Percentiles rank a stretch among this genome's conserved stretches.
phyloP scores from a whole-genome alignment of 352 stramenopile species.

The Globisporangium takayamanum region DNA sequence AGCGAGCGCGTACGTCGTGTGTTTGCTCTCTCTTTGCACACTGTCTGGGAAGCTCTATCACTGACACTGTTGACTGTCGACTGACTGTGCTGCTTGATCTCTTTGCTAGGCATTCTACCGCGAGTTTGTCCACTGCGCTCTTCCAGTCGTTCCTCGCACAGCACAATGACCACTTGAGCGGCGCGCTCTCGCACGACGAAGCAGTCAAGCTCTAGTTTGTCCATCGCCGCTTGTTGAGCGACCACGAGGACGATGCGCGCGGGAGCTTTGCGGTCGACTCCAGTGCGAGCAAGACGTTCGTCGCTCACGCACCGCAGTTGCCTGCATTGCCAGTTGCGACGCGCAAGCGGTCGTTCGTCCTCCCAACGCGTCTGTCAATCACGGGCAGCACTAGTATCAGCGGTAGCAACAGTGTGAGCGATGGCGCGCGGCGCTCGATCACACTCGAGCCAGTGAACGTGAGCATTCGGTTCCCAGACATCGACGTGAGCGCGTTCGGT shows the following conservation, averaged over 20 bases:
- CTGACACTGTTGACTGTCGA: background rate
- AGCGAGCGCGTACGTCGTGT: conserved; percentile 18
- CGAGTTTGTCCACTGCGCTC: conserved; percentile 23
- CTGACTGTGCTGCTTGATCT: background rate
- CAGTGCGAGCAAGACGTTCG: conserved; percentile 30
- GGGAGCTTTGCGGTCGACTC: conserved; percentile 9
- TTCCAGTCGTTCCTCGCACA: conserved; percentile 38
- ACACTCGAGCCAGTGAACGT: conserved; percentile 9
- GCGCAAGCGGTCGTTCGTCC: conserved; percentile 12
- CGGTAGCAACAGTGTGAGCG: background rate
- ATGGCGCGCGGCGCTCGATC: background rate
- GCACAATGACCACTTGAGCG: conserved; percentile 28
- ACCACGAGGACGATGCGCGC: conserved; percentile 1
- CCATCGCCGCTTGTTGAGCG: conserved; percentile 22
- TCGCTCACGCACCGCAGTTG: conserved; percentile 23
- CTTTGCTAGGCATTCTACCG: conserved; percentile 23
- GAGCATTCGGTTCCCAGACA: conserved; percentile 24
- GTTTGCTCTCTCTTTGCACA: background rate
- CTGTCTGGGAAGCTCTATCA: background rate
- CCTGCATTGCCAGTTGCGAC: background rate
- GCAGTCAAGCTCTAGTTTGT: conserved; percentile 35
- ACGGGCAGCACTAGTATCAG: background rate
- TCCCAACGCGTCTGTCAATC: conserved; percentile 1
- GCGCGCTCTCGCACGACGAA: conserved; percentile 22
- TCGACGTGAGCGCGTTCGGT: conserved; percentile 24